Evolutionary conservation across 2,329 filamentous ascomycete species (phyloP).

Genomic region (Beauveria pseudobassiana): DNA sequence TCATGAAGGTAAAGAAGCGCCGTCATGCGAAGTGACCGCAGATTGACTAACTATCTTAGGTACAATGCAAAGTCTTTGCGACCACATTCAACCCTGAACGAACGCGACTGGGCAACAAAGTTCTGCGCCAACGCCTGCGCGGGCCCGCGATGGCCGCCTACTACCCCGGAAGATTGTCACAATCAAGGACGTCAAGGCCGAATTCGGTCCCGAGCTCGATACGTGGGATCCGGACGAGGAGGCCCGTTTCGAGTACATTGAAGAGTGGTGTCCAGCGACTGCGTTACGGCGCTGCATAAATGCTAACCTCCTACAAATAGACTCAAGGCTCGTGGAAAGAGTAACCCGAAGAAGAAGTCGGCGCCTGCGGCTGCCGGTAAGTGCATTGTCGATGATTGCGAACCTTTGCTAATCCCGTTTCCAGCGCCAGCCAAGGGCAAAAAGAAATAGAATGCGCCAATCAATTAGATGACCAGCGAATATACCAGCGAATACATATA

Average conservation of each 20-base stretch:
- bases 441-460: constrained; percentile 14
- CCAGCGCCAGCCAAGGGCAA: constrained; percentile 20
- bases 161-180: constrained; percentile 69
- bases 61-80: constrained; percentile 86
- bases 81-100: constrained; percentile 83
- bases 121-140: constrained; percentile 79
- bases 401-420: neutral
- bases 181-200: constrained; percentile 64
- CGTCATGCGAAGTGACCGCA: neutral
- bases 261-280: constrained; percentile 40
- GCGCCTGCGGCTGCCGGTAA: constrained; percentile 30
- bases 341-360: constrained; percentile 81
- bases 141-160: constrained; percentile 80
- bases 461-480: neutral
- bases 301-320: constrained; percentile 35
- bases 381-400: neutral
- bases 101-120: constrained; percentile 79
- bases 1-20: constrained; percentile 61
- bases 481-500: neutral
- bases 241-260: constrained; percentile 69
- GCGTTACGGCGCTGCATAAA: neutral
- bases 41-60: constrained; percentile 38
- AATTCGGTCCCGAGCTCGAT: constrained; percentile 58
- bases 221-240: constrained; percentile 71
- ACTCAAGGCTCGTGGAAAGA: constrained; percentile 75